These are phyloP conservation scores for Pseudopyrenochaeta lycopersici DNA, from an alignment of 2,329 filamentous ascomycete genomes.

Conservation along the genomic window DNA sequence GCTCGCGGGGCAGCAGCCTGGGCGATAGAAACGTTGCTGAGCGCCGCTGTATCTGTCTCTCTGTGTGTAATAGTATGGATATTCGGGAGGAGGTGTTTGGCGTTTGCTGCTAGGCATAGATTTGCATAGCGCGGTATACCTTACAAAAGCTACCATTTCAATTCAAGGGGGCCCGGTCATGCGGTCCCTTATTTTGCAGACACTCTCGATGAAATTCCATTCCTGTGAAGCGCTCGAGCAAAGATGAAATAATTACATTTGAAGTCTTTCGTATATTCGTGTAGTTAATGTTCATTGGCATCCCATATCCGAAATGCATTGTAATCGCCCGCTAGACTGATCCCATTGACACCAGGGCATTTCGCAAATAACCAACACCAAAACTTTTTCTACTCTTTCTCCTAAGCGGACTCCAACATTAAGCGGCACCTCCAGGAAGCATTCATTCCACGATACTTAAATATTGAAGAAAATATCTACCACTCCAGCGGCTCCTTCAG, in stretches of 20 bases:
- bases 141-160: constrained; percentile 11
- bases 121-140: constrained; percentile 22
- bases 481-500: constrained; percentile 89
- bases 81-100: constrained; percentile 15
- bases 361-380: too few species aligned
- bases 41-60: not conserved
- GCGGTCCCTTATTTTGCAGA: too few species aligned
- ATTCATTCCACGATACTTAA: not conserved
- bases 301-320: constrained; percentile 9
- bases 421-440: not conserved
- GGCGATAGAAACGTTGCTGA: constrained; percentile 13
- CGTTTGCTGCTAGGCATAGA: constrained; percentile 9
- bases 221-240: not conserved
- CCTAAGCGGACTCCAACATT: too few species aligned
- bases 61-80: not conserved
- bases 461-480: constrained; percentile 57
- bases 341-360: not conserved
- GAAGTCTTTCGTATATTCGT: not conserved
- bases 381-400: too few species aligned
- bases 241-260: not conserved
- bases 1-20: constrained; percentile 29
- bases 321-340: constrained; percentile 2
- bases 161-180: not conserved
- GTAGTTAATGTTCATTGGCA: not conserved
- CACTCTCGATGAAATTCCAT: not conserved